Conservation (phyloP, 2,329 filamentous ascomycete species). For the Neopestalotiopsis clavispora region DNA sequence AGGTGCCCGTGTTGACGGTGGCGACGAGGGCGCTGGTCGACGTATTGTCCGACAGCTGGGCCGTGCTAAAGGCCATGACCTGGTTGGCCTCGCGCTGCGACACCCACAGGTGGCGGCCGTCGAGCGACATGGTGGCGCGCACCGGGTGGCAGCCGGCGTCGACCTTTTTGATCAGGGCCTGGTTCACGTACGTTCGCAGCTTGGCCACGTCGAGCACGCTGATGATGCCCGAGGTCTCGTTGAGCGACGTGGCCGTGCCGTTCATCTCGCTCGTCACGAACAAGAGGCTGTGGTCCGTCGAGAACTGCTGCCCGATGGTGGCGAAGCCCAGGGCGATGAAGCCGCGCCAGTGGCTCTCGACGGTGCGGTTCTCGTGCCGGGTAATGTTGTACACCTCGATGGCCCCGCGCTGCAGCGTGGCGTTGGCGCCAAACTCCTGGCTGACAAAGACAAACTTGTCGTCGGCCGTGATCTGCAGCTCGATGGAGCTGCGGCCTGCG, state of each 20-base stretch:
- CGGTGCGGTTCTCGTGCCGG: conserved; percentile 7
- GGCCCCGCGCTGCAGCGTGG: background rate
- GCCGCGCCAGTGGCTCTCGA: conserved; percentile 8
- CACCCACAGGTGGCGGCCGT: conserved; percentile 11
- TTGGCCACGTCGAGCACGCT: conserved; percentile 13
- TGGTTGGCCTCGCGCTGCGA: conserved; percentile 12
- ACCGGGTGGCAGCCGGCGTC: conserved; percentile 12
- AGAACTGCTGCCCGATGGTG: conserved; percentile 16
- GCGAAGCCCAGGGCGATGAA: conserved; percentile 11
- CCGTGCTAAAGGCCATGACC: conserved; percentile 9
- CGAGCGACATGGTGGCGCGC: conserved; percentile 4
- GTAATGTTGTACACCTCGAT: conserved; percentile 15
- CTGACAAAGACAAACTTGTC: conserved; percentile 14
- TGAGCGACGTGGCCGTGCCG: conserved; percentile 1
- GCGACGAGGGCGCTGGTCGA: background rate
- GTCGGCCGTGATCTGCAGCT: conserved; percentile 7
- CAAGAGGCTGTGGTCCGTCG: conserved; percentile 3
- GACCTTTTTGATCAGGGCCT: conserved; percentile 12
- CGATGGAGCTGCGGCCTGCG: conserved; percentile 5
- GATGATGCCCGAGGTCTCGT: conserved; percentile 11
- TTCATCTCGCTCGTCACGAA: conserved; percentile 17
- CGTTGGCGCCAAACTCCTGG: conserved; percentile 15
- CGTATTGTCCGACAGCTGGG: conserved; percentile 6
- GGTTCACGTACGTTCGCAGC: background rate
- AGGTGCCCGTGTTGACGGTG: conserved; percentile 14